A percentile compares a stretch with the other conserved stretches of the same genome.
These are phyloP conservation scores for Penicillium simplicissimum DNA, from an alignment of 495 filamentous ascomycete species.

Conservation along the genomic window DNA sequence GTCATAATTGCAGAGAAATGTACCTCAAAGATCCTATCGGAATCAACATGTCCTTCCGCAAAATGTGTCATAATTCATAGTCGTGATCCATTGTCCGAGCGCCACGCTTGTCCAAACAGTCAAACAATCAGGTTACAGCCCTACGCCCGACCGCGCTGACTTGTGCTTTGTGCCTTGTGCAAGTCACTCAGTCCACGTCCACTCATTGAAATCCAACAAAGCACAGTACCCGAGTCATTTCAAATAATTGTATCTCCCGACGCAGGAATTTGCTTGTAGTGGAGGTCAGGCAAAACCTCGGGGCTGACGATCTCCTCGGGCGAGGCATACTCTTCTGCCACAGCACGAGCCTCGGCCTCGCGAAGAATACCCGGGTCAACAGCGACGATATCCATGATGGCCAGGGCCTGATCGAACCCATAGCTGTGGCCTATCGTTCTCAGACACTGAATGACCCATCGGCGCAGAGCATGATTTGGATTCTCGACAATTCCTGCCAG, in stretches of 20 bases:
- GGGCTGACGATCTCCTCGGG: not conserved
- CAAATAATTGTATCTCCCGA: not conserved
- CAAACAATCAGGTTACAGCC: not conserved
- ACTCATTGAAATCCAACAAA: not conserved
- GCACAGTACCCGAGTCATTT: not conserved
- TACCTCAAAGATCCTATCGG: not conserved
- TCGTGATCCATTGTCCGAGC: not conserved
- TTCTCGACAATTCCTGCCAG: conserved; percentile 41
- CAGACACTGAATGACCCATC: conserved; percentile 47
- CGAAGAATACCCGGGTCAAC: conserved; percentile 32
- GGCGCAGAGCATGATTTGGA: conserved; percentile 33
- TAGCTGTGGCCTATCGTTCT: conserved; percentile 44
- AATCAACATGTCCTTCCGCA: not conserved
- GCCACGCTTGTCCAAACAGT: not conserved
- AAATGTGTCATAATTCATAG: not conserved
- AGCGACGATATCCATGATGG: conserved; percentile 40
- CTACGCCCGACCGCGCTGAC: not conserved
- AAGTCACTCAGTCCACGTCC: not conserved
- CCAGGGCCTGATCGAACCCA: conserved; percentile 51
- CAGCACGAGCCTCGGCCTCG: conserved; percentile 13
- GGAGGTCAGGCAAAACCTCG: not conserved
- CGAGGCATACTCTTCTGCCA: conserved; percentile 3
- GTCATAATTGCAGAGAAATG: not conserved
- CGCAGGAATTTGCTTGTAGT: not conserved
- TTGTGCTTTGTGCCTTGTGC: not conserved